Percentiles rank a stretch among this genome's conserved stretches.
Evolutionary conservation across 306 rosid species (phyloP).

Genomic region (Rubus idaeus): DNA sequence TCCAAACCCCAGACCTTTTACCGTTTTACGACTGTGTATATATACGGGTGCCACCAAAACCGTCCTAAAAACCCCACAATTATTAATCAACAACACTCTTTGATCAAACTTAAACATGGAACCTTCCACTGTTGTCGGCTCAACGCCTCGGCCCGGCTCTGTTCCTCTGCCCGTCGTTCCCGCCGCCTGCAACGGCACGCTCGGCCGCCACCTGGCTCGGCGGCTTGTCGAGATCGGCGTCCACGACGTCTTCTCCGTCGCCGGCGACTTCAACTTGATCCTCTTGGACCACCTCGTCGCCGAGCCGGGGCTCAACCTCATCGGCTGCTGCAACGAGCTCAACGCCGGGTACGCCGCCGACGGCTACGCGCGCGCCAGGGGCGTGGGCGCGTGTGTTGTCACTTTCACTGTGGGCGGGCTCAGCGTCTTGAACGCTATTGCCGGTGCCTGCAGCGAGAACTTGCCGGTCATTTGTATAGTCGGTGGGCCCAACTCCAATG

Average conservation of each 20-base stretch:
- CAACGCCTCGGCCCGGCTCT: conserved; percentile 24
- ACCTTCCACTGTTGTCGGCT: conserved; percentile 28
- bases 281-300: conserved; percentile 75
- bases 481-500: conserved; percentile 87
- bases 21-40: not conserved
- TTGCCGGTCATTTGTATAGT: conserved; percentile 76
- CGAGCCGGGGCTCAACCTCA: conserved; percentile 63
- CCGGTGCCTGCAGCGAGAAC: conserved; percentile 84
- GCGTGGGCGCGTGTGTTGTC: conserved; percentile 82
- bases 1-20: conserved; percentile 5
- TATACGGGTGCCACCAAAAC: not conserved
- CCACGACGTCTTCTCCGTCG: conserved; percentile 70
- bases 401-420: conserved; percentile 96
- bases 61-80: not conserved
- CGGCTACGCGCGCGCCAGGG: conserved; percentile 77
- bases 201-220: conserved; percentile 72
- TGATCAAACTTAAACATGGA: conserved; percentile 25
- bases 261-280: conserved; percentile 84
- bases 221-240: conserved; percentile 66
- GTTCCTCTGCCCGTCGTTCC: conserved; percentile 30
- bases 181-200: conserved; percentile 35
- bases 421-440: conserved; percentile 82
- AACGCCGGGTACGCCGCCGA: conserved; percentile 92
- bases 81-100: not conserved
- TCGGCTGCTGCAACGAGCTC: conserved; percentile 95